Conservation (phyloP, 768 basidiomycete genomes). For the Tulasnella sp. region DNA sequence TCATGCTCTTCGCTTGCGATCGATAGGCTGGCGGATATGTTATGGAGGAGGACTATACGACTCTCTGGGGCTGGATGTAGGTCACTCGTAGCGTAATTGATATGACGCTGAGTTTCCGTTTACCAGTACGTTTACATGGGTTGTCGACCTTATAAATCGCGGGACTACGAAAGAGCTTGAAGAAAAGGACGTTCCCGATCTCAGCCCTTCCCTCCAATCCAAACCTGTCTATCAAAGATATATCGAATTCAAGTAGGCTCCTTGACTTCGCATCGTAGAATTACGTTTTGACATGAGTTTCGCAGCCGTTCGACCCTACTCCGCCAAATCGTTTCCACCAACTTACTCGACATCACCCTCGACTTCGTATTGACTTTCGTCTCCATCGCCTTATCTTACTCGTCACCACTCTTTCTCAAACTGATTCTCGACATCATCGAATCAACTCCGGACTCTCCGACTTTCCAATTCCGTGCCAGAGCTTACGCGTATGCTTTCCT, state of each 20-base stretch:
- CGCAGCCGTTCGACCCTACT: background rate
- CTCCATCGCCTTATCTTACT: conserved; percentile 34
- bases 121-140: background rate
- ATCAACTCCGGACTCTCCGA: background rate
- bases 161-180: conserved; percentile 46
- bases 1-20: background rate
- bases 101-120: background rate
- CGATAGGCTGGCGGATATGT: conserved; percentile 17
- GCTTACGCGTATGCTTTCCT: conserved; percentile 75
- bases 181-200: conserved; percentile 59
- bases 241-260: conserved; percentile 17
- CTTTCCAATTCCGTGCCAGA: conserved; percentile 34
- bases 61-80: conserved; percentile 33
- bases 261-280: too few relatives aligned
- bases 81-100: background rate
- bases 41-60: conserved; percentile 69
- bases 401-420: conserved; percentile 71
- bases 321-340: conserved; percentile 24
- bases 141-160: conserved; percentile 18
- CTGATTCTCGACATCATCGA: conserved; percentile 25
- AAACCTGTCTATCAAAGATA: conserved; percentile 52
- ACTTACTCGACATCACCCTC: conserved; percentile 38
- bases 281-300: background rate
- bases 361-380: conserved; percentile 58
- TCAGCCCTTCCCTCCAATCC: conserved; percentile 58